Conservation (phyloP, 208 protist genomes). For the Acanthamoeba castellanii region DNA sequence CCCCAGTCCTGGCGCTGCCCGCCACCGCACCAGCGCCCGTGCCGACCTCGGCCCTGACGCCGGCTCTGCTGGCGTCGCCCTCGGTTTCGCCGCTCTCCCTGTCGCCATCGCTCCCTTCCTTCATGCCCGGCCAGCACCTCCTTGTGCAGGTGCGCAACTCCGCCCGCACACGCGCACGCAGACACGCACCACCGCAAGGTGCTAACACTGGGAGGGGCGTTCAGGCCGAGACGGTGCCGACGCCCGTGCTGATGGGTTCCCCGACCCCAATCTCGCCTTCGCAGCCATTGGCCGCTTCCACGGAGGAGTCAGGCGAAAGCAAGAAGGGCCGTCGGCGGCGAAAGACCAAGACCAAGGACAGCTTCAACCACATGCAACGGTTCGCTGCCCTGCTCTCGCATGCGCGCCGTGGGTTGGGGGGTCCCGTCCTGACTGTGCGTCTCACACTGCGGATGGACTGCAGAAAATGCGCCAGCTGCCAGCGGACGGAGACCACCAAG, state of each 20-base stretch:
- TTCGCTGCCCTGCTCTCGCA: not conserved
- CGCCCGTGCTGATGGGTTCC: not conserved
- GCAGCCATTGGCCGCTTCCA: not conserved
- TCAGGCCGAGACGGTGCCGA: not conserved
- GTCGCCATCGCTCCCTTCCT: not conserved
- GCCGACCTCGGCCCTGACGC: not conserved
- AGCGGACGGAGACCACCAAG: constrained; percentile 49
- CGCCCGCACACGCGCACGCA: too few species aligned
- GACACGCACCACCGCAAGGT: too few species aligned
- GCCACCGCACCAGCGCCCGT: not conserved
- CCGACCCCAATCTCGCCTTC: not conserved
- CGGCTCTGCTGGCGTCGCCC: not conserved
- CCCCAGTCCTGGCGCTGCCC: not conserved
- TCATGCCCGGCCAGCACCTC: not conserved
- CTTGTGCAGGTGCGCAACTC: not conserved
- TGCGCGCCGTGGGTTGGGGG: not conserved
- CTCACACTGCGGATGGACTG: not conserved
- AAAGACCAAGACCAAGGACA: constrained; percentile 61
- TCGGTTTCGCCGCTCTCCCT: not conserved
- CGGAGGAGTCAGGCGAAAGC: not conserved
- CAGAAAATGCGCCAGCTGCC: constrained; percentile 53
- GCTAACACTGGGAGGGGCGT: too few species aligned
- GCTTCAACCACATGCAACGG: constrained; percentile 62
- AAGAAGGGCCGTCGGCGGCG: constrained; percentile 23
- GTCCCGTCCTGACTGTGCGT: not conserved